Percentiles rank a stretch among this genome's conserved stretches.
phyloP scores from a whole-genome alignment of 2,329 filamentous ascomycete genomes.

The Colletotrichum plurivorum region DNA sequence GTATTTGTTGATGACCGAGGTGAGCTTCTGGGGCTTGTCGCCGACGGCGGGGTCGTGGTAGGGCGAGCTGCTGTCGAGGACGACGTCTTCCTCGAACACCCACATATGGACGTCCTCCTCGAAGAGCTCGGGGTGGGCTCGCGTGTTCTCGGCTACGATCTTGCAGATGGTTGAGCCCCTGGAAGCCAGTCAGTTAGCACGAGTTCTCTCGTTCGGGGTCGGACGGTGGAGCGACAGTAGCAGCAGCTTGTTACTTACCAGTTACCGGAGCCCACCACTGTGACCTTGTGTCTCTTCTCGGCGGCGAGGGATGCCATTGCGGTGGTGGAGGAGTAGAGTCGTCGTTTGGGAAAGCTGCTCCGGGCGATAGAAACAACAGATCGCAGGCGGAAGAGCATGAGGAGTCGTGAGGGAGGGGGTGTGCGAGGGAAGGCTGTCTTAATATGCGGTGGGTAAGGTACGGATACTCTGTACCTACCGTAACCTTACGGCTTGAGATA shows the following conservation, averaged over 20 bases:
- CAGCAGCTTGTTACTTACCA: conserved; percentile 71
- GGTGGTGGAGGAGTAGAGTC: conserved; percentile 32
- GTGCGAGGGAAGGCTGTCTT: conserved; percentile 31
- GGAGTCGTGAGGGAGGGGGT: conserved; percentile 23
- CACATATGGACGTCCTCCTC: conserved; percentile 96
- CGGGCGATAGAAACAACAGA: conserved; percentile 33
- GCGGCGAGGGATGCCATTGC: conserved; percentile 57
- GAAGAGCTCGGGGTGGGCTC: conserved; percentile 83
- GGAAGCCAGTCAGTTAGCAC: conserved; percentile 28
- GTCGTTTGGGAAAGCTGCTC: conserved; percentile 33
- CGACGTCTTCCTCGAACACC: conserved; percentile 95
- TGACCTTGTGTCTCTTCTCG: conserved; percentile 89
- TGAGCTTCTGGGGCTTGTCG: conserved; percentile 86
- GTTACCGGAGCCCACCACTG: conserved; percentile 95
- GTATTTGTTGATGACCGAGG: conserved; percentile 87
- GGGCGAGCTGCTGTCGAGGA: conserved; percentile 78
- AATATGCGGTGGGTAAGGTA: conserved; percentile 17
- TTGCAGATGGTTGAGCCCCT: conserved; percentile 98
- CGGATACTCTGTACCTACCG: neutral
- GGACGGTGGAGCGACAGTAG: neutral
- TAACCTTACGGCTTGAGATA: neutral
- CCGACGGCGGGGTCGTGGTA: conserved; percentile 77
- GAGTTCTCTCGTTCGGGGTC: no score
- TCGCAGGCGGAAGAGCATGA: conserved; percentile 41
- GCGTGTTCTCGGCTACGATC: conserved; percentile 94